Conservation (phyloP, 1,139 yeast genomes). For the Diutina pseudorugosa region DNA sequence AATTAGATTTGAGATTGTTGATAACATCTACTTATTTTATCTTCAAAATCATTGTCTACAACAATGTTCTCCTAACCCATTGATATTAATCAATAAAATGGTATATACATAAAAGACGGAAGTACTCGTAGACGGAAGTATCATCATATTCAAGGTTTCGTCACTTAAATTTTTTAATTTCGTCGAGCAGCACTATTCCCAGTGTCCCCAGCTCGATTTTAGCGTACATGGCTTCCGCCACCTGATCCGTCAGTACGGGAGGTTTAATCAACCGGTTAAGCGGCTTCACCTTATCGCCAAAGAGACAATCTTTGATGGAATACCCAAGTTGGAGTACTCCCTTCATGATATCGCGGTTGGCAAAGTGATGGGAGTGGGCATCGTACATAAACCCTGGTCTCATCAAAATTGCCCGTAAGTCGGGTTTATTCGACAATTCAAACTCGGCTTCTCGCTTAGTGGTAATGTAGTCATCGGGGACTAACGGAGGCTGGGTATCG, state of each 20-base stretch:
- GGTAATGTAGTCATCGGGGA: conserved; percentile 58
- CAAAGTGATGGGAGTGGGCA: conserved; percentile 17
- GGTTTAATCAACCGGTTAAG: conserved; percentile 48
- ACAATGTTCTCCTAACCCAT: too few relatives aligned
- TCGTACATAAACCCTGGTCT: conserved; percentile 85
- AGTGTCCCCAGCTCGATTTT: conserved; percentile 23
- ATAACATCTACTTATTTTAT: too few relatives aligned
- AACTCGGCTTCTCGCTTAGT: conserved; percentile 72
- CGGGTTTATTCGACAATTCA: conserved; percentile 30
- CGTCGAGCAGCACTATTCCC: background rate
- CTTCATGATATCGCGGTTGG: conserved; percentile 20
- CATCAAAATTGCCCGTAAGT: conserved; percentile 47
- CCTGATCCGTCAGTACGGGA: conserved; percentile 54
- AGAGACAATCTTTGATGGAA: conserved; percentile 25
- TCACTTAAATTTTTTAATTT: background rate
- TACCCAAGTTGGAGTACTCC: conserved; percentile 22
- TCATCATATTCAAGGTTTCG: too few relatives aligned
- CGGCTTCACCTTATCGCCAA: conserved; percentile 17
- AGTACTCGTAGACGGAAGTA: too few relatives aligned
- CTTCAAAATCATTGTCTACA: too few relatives aligned
- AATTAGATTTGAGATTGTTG: too few relatives aligned
- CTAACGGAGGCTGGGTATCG: conserved; percentile 47
- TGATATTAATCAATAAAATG: too few relatives aligned
- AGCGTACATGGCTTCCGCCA: conserved; percentile 47
- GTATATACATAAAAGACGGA: too few relatives aligned